Conservation (phyloP, 164 flowering plant species). For the Platanus orientalis region DNA sequence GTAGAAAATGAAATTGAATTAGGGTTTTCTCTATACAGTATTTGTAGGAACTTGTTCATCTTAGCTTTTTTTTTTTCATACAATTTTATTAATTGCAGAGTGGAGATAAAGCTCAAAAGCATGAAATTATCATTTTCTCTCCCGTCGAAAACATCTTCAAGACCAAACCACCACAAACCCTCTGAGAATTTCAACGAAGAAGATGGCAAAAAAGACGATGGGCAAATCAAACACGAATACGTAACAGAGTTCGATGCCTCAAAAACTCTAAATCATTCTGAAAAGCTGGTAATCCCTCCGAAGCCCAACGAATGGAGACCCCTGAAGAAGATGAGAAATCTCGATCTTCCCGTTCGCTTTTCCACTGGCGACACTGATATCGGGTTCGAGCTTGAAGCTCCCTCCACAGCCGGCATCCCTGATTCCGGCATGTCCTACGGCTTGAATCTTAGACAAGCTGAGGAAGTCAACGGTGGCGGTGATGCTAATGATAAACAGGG, state of each 20-base stretch:
- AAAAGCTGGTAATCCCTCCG: slow-evolving; percentile 44
- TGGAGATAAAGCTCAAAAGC: neutral
- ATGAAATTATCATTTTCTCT: slow-evolving; percentile 51
- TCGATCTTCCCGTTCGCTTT: slow-evolving; percentile 30
- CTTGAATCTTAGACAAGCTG: slow-evolving; percentile 30
- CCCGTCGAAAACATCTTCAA: slow-evolving; percentile 25
- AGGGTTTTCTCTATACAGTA: too few relatives aligned
- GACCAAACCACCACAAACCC: slow-evolving; percentile 17
- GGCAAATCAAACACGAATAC: slow-evolving; percentile 18
- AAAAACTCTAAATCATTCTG: slow-evolving; percentile 25
- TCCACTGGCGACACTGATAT: slow-evolving; percentile 20
- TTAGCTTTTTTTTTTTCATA: too few relatives aligned
- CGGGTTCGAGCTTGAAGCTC: slow-evolving; percentile 42
- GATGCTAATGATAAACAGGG: neutral
- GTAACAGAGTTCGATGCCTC: slow-evolving; percentile 57
- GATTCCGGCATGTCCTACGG: slow-evolving; percentile 36
- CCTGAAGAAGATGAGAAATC: slow-evolving; percentile 56
- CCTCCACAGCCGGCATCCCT: slow-evolving; percentile 14
- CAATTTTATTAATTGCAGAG: too few relatives aligned
- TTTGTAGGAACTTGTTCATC: too few relatives aligned
- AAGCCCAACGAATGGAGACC: slow-evolving; percentile 51
- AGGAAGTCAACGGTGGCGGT: neutral
- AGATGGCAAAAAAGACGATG: neutral
- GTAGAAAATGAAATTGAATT: too few relatives aligned
- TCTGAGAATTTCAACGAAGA: slow-evolving; percentile 6